phyloP scores from a whole-genome alignment of 2,329 filamentous ascomycete species.

The Pseudogymnoascus sp. region DNA sequence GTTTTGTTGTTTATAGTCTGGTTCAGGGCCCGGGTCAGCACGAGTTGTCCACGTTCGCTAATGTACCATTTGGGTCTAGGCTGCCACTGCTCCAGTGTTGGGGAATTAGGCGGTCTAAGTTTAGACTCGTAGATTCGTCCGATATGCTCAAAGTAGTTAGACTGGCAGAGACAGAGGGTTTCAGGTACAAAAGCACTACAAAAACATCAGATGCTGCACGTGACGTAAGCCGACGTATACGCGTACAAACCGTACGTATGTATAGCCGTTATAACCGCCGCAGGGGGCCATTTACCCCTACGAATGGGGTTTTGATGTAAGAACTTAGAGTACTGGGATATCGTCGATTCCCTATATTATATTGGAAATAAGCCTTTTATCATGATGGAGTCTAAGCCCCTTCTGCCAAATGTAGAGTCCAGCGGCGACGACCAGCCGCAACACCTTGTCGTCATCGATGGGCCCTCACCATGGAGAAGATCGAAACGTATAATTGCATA shows the following conservation, averaged over 20 bases:
- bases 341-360: neutral
- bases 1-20: slow-evolving; percentile 10
- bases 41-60: slow-evolving; percentile 9
- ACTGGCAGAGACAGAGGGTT: no score
- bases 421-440: neutral
- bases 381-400: neutral
- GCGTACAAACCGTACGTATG: no score
- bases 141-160: no score
- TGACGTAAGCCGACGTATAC: neutral
- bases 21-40: slow-evolving; percentile 6
- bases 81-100: slow-evolving; percentile 1
- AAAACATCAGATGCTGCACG: neutral
- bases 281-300: neutral
- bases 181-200: neutral
- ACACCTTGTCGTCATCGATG: slow-evolving; percentile 8
- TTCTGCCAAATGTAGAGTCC: neutral
- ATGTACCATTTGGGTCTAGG: neutral
- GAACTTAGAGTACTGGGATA: neutral
- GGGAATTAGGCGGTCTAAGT: neutral
- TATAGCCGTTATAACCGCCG: no score
- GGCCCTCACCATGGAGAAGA: slow-evolving; percentile 7
- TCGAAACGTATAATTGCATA: slow-evolving; percentile 11
- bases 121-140: neutral
- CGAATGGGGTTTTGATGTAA: neutral
- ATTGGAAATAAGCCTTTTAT: neutral